Evolutionary conservation across 352 stramenopile genomes (phyloP).

Genomic region (Globisporangium carolinianum): DNA sequence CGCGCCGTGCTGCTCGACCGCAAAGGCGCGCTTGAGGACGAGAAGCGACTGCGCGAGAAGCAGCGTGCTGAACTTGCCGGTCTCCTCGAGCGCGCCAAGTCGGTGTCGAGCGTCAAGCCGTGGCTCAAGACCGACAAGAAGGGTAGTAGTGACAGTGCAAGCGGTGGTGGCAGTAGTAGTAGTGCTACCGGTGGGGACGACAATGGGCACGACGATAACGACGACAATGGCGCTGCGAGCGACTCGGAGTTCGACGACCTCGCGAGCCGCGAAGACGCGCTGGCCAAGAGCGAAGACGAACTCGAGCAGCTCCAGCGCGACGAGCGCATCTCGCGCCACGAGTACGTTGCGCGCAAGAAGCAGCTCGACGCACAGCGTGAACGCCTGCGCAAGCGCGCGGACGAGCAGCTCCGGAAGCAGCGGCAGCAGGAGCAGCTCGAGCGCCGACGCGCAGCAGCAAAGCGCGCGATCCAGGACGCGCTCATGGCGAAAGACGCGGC

Average conservation of each 20-base stretch:
- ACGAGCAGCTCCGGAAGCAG: slow-evolving; percentile 63
- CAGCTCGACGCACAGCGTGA: slow-evolving; percentile 64
- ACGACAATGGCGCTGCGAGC: slow-evolving; percentile 29
- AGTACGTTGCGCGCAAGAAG: slow-evolving; percentile 75
- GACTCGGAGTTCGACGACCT: slow-evolving; percentile 67
- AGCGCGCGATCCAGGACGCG: slow-evolving; percentile 62
- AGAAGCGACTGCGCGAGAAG: slow-evolving; percentile 76
- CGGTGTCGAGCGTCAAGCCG: slow-evolving; percentile 30
- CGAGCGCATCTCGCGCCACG: slow-evolving; percentile 68
- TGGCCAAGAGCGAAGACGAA: slow-evolving; percentile 68
- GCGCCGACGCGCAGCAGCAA: slow-evolving; percentile 42
- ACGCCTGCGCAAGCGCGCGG: slow-evolving; percentile 36
- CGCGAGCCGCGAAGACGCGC: slow-evolving; percentile 43
- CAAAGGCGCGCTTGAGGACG: slow-evolving; percentile 63
- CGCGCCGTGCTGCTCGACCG: slow-evolving; percentile 53
- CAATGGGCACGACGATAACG: slow-evolving; percentile 30
- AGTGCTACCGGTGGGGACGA: slow-evolving; percentile 11
- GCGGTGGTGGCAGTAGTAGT: too few relatives aligned
- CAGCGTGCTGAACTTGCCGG: slow-evolving; percentile 54
- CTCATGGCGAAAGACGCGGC: slow-evolving; percentile 51
- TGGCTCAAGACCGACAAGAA: slow-evolving; percentile 63
- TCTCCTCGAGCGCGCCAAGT: slow-evolving; percentile 46
- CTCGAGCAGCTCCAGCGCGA: slow-evolving; percentile 56
- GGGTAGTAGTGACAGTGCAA: not conserved
- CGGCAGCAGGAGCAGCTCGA: slow-evolving; percentile 60